Evolutionary conservation across 306 rosid genomes (phyloP).

Genomic region (Ochetophila trinervis): DNA sequence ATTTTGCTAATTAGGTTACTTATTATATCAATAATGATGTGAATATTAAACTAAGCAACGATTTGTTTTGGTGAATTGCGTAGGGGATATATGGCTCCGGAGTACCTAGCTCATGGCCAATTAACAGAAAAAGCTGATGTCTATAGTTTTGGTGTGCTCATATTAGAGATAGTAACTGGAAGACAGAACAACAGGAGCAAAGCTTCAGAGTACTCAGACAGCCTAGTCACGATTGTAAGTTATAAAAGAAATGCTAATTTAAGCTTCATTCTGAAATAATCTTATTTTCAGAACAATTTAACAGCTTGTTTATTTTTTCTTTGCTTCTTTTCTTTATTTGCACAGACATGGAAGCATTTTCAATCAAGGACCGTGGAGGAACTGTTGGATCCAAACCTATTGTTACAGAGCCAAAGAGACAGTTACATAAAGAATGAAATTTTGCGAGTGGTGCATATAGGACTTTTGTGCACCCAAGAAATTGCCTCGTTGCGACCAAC

Average conservation of each 20-base stretch:
- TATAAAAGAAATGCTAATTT: slow-evolving; percentile 3
- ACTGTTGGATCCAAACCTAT: slow-evolving; percentile 64
- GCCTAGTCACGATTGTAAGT: slow-evolving; percentile 65
- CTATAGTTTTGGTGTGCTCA: slow-evolving; percentile 77
- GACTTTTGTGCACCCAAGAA: slow-evolving; percentile 91
- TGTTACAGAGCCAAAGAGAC: slow-evolving; percentile 38
- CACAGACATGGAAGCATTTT: slow-evolving; percentile 83
- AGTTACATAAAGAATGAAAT: slow-evolving; percentile 39
- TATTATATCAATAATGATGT: not conserved
- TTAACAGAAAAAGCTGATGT: slow-evolving; percentile 88
- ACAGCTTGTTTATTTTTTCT: not conserved
- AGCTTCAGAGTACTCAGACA: slow-evolving; percentile 62
- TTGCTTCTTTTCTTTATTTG: slow-evolving; percentile 5
- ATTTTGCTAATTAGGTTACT: no score
- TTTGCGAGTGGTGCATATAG: slow-evolving; percentile 69
- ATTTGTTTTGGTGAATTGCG: slow-evolving; percentile 7
- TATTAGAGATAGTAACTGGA: slow-evolving; percentile 71
- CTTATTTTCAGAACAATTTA: no score
- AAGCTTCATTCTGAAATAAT: not conserved
- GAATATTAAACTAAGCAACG: not conserved
- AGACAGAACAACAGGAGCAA: slow-evolving; percentile 72
- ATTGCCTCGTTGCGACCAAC: slow-evolving; percentile 60
- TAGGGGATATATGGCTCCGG: slow-evolving; percentile 98
- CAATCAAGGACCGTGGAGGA: slow-evolving; percentile 56
- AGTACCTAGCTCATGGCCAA: slow-evolving; percentile 90